Evolutionary conservation across 495 filamentous ascomycete species (phyloP).

Genomic region (Talaromyces proteolyticus): DNA sequence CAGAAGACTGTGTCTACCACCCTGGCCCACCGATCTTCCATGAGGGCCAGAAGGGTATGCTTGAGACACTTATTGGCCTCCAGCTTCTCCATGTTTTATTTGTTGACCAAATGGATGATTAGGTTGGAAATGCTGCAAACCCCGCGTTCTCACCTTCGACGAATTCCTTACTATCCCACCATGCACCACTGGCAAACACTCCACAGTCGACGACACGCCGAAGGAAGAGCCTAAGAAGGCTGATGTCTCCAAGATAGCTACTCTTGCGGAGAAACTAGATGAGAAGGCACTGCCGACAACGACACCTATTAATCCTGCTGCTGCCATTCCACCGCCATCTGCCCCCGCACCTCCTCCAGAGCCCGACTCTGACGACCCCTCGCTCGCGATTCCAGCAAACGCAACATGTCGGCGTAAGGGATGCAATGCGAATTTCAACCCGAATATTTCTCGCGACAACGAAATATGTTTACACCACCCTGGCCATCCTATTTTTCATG

Average conservation of each 20-base stretch:
- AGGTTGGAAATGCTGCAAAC: constrained; percentile 99
- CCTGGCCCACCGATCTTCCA: constrained; percentile 94
- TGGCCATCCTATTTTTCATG: constrained; percentile 86
- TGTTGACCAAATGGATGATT: constrained; percentile 1
- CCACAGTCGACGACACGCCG: constrained; percentile 72
- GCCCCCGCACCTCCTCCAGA: constrained; percentile 65
- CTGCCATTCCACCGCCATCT: constrained; percentile 50
- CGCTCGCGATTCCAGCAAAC: constrained; percentile 61
- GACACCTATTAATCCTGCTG: constrained; percentile 40
- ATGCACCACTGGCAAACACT: constrained; percentile 92
- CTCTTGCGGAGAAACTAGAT: constrained; percentile 12
- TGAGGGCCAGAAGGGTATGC: constrained; percentile 95
- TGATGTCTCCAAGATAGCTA: constrained; percentile 13
- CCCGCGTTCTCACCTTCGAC: constrained; percentile 95
- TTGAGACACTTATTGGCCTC: constrained; percentile 7
- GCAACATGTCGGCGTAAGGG: constrained; percentile 70
- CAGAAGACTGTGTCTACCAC: constrained; percentile 88
- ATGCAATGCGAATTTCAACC: constrained; percentile 61
- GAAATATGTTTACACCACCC: constrained; percentile 84
- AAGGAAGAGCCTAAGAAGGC: constrained; percentile 40
- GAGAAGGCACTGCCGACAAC: constrained; percentile 28
- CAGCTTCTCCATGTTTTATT: not conserved
- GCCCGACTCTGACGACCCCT: constrained; percentile 81
- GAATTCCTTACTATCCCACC: constrained; percentile 94
- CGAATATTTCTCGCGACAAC: constrained; percentile 53